phyloP scores from a whole-genome alignment of 2,329 filamentous ascomycete species.

The Sclerotinia borealis region DNA sequence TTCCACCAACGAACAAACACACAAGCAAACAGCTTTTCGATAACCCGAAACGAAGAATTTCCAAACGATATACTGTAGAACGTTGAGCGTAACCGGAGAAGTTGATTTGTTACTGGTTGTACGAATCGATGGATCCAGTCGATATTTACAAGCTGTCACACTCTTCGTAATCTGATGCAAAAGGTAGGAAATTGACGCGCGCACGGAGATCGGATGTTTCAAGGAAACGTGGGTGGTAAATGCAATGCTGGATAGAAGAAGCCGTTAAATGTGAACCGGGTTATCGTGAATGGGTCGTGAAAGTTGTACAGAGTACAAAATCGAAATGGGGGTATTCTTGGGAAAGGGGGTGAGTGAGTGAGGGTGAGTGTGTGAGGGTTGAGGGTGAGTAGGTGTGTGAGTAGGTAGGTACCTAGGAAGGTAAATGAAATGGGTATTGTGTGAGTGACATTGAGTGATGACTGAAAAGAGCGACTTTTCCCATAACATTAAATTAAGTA shows the following conservation, averaged over 20 bases:
- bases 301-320: not conserved
- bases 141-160: conserved; percentile 2
- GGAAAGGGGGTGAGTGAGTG: not conserved
- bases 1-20: not conserved
- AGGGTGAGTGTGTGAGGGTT: too few relatives aligned
- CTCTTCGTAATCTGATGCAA: not conserved
- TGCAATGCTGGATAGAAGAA: not conserved
- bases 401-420: too few relatives aligned
- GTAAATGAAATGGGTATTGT: not conserved
- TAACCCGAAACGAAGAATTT: not conserved
- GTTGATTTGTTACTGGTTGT: not conserved
- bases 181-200: conserved; percentile 4
- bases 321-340: not conserved
- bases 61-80: not conserved
- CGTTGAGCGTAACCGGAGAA: not conserved
- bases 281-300: not conserved
- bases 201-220: conserved; percentile 12
- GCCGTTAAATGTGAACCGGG: not conserved
- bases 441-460: not conserved
- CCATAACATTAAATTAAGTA: too few relatives aligned
- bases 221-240: conserved; percentile 8
- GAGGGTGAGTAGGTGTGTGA: not conserved
- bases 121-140: not conserved
- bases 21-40: not conserved
- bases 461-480: conserved; percentile 2